Evolutionary conservation across 2,329 filamentous ascomycete genomes (phyloP).

Genomic region (Scedosporium minutisporum): DNA sequence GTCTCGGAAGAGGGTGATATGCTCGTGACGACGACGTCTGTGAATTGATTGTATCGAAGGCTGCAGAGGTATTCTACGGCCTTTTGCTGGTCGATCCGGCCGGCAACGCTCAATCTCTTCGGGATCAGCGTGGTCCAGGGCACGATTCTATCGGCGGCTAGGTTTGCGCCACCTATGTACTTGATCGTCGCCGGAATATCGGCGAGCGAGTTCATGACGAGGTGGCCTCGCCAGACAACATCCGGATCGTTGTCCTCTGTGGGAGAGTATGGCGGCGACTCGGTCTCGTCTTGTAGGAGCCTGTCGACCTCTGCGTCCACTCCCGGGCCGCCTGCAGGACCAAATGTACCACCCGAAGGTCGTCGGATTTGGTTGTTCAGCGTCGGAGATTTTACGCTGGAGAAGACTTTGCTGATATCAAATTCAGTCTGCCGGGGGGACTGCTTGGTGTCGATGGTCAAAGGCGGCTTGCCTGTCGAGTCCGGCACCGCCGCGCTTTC

Average conservation of each 20-base stretch:
- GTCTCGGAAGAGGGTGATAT: slow-evolving; percentile 55
- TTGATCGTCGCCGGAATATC: slow-evolving; percentile 69
- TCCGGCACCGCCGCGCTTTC: slow-evolving; percentile 26
- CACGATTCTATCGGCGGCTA: slow-evolving; percentile 42
- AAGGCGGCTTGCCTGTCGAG: slow-evolving; percentile 13
- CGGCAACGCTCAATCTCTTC: slow-evolving; percentile 58
- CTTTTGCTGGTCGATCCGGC: slow-evolving; percentile 70
- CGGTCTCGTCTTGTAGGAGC: slow-evolving; percentile 70
- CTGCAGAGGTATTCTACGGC: slow-evolving; percentile 89
- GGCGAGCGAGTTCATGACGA: slow-evolving; percentile 69
- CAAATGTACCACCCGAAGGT: slow-evolving; percentile 30
- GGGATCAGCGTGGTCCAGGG: slow-evolving; percentile 70
- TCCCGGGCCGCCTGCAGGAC: slow-evolving; percentile 44
- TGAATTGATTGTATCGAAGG: slow-evolving; percentile 69
- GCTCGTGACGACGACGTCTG: slow-evolving; percentile 74
- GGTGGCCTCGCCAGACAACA: slow-evolving; percentile 67
- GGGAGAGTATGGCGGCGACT: slow-evolving; percentile 75
- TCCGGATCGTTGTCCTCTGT: slow-evolving; percentile 64
- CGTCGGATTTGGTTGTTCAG: slow-evolving; percentile 32
- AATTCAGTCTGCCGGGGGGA: slow-evolving; percentile 54
- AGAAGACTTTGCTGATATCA: slow-evolving; percentile 79
- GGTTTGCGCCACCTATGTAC: slow-evolving; percentile 75
- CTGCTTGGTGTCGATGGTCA: slow-evolving; percentile 29
- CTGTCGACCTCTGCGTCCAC: slow-evolving; percentile 86
- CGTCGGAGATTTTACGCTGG: slow-evolving; percentile 68